Base-by-base conservation (phyloP, 2,329 filamentous ascomycete species). In the Phialemonium atrogriseum region DNA sequence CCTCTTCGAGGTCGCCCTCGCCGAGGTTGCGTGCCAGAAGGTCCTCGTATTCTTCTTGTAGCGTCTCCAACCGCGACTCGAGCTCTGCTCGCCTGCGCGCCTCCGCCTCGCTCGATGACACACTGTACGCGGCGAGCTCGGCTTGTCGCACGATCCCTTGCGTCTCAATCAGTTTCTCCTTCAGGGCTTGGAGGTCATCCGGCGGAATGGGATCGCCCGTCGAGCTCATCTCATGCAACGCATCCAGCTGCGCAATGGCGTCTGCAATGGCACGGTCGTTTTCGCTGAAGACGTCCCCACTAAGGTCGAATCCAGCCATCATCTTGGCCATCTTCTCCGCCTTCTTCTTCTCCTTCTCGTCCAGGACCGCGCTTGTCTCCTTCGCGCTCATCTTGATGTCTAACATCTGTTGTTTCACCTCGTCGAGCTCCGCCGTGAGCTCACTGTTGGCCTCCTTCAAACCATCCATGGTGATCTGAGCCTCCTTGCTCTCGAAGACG, bases 251-350 rank as follows among this genome's bases (percentile, higher is more conserved):
- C 46, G 87, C 77, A 45, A 96, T 89, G 40, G 87, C 80, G 40
- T 83, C 77, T 37, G 84, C 77, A 36, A 98, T 84, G 30, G 77
- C 80, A 41, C 80, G 75, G 58, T 98, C 91, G 47, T 94, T 94
- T 36, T 91, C 84, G 45, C 87, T 94, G 56, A 96, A 94, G 19
- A 93, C 80, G 36, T 95, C 88, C 29, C 83, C 81, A 26, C 87
- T 89, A 20, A 98, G 74, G 50, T 98, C 89, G 49, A 98, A 96
- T 4, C 89, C 87, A 37, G 91, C 91, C 89, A 98, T 95, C 91
- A 98, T 98, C 71, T 95, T 84, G 25, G 91, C 91, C 91, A 98
- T 98, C 62, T 93, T 91, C 64, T 98, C 91, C 1, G 88, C 86
- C 71, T 98, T 98, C 65, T 87, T 88, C 69, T 87, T 89, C 62